phyloP scores from a whole-genome alignment of 768 basidiomycete species.

The Epithele typhae region DNA sequence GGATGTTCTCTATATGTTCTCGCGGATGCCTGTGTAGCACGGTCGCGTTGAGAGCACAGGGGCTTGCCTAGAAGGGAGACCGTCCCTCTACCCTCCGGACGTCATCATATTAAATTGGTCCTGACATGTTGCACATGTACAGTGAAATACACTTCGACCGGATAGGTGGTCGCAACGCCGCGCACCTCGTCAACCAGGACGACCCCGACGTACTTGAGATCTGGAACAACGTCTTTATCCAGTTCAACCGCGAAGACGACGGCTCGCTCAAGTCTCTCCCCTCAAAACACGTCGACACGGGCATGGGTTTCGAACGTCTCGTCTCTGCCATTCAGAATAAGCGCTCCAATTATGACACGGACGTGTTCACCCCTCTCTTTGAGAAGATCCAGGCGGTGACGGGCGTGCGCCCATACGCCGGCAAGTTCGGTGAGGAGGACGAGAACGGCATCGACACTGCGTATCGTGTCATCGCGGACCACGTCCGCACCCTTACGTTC shows the following conservation, averaged over 20 bases:
- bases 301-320: conserved; percentile 98
- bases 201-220: conserved; percentile 97
- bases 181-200: conserved; percentile 90
- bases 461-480: conserved; percentile 95
- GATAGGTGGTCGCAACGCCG: conserved; percentile 95
- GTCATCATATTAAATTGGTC: too few relatives aligned
- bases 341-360: conserved; percentile 96
- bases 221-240: conserved; percentile 99
- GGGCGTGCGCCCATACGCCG: conserved; percentile 81
- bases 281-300: conserved; percentile 95
- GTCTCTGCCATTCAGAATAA: conserved; percentile 92
- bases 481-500: conserved; percentile 92
- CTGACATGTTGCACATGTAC: too few relatives aligned
- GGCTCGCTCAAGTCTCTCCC: conserved; percentile 78
- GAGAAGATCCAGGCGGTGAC: conserved; percentile 82
- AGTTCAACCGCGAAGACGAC: conserved; percentile 94
- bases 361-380: conserved; percentile 90
- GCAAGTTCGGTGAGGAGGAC: conserved; percentile 95
- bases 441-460: conserved; percentile 94
- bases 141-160: conserved; percentile 97
- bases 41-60: too few relatives aligned
- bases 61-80: too few relatives aligned
- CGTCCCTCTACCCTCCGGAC: too few relatives aligned
- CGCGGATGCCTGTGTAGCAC: too few relatives aligned
- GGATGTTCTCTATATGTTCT: too few relatives aligned